Conservation (phyloP, 2,329 filamentous ascomycete genomes). For the Penicillium sumatraense region DNA sequence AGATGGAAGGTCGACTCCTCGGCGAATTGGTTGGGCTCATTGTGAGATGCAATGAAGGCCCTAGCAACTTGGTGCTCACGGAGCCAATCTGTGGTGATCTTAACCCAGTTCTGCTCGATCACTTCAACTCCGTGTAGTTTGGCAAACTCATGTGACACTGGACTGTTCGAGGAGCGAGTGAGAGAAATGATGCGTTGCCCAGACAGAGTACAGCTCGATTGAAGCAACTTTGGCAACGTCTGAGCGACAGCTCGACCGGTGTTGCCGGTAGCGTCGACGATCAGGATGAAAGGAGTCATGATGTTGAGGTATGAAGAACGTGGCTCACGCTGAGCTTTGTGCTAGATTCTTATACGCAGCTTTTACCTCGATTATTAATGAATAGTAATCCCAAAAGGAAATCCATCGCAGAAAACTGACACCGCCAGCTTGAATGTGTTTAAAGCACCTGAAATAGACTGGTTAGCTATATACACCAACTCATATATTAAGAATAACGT, state of each 20-base stretch:
- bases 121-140: slow-evolving; percentile 41
- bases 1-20: slow-evolving; percentile 47
- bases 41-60: slow-evolving; percentile 48
- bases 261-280: slow-evolving; percentile 46
- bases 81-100: slow-evolving; percentile 49
- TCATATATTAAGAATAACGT: no score
- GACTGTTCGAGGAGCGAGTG: slow-evolving; percentile 33
- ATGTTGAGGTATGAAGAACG: neutral
- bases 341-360: no score
- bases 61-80: slow-evolving; percentile 39
- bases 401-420: no score
- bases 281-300: slow-evolving; percentile 42
- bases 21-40: slow-evolving; percentile 43
- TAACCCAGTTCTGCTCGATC: slow-evolving; percentile 41
- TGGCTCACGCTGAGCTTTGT: no score
- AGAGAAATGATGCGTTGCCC: slow-evolving; percentile 35
- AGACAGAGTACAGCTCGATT: slow-evolving; percentile 17
- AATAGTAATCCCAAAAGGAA: no score
- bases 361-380: no score
- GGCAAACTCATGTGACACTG: slow-evolving; percentile 31
- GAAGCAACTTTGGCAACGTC: slow-evolving; percentile 30
- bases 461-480: no score
- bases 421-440: no score
- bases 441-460: no score
- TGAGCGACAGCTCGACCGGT: slow-evolving; percentile 36